Base-by-base conservation (phyloP, 208 protist genomes). In the Phytomonas francai region DNA sequence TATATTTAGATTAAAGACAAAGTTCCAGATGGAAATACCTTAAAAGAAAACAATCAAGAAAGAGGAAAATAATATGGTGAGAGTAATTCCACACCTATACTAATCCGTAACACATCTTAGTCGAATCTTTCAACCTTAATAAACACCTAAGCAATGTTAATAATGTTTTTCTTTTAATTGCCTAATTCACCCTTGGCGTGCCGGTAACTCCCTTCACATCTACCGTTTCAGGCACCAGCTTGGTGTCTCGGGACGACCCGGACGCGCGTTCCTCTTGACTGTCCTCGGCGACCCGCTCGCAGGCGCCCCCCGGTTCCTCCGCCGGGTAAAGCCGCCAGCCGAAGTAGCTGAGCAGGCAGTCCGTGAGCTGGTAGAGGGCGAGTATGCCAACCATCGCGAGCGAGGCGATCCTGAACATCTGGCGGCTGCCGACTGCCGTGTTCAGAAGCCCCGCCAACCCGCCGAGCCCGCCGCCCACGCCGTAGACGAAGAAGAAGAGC, bases 361-460 rank as follows among this genome's bases (percentile, higher is more conserved):
- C 83, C 25, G 75, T 45, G 3, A 73, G 8, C 36, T 74, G 75
- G 65, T 77, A 91, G 32, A 82, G 58, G 19, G 70, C 30, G 0
- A 83, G 63, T 22, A 61, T 58, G 14, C 54, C 16, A 6, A 74
- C 31, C 74, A 90, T 84, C 16, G 56, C 69, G 11, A 73, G n/a
- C 14, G 83, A 62, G 0, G 71, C 56, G 57, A 34, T 65, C 27
- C 76, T 69, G 59, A 89, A 93, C 72, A 91, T 78, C 63, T 63
- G 68, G 33, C 75, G 73, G 19, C 80, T 70, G 19, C 83, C 83
- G 7, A 84, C 25, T 7, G 49, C 27, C 25, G 75, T 65, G 74
- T 91, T 90, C 45, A 90, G 34, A n/a, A 74, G 63, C 6, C 88
- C 88, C 1, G 71, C 75, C 25, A 84, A 29, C 14, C 81, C n/a